phyloP scores from a whole-genome alignment of 2,329 filamentous ascomycete species.

The Clonostachys solani region DNA sequence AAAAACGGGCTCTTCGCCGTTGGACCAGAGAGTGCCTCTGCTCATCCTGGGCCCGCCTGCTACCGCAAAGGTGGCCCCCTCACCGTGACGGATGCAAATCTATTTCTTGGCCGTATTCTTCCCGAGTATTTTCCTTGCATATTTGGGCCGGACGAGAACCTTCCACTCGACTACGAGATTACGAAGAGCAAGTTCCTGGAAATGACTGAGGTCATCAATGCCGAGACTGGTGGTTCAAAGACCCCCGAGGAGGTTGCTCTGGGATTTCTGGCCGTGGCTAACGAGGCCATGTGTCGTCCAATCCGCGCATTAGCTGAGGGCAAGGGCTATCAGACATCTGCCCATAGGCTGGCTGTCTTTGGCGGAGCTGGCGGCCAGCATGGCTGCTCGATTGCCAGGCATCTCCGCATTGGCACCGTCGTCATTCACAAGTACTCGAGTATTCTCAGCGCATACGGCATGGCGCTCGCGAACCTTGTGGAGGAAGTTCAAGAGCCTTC shows the following conservation, averaged over 20 bases:
- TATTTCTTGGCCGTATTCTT: slow-evolving; percentile 55
- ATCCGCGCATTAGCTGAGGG: slow-evolving; percentile 58
- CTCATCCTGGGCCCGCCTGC: slow-evolving; percentile 66
- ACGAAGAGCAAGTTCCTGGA: slow-evolving; percentile 29
- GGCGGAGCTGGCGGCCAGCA: slow-evolving; percentile 71
- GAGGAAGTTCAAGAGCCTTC: slow-evolving; percentile 26
- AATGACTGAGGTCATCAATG: slow-evolving; percentile 35
- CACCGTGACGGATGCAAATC: slow-evolving; percentile 67
- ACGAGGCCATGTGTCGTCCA: slow-evolving; percentile 71
- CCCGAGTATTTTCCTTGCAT: slow-evolving; percentile 73
- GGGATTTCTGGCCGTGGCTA: slow-evolving; percentile 66
- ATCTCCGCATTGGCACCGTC: slow-evolving; percentile 30
- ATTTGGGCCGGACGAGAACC: slow-evolving; percentile 83
- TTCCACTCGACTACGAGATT: slow-evolving; percentile 66
- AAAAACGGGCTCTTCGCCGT: slow-evolving; percentile 66
- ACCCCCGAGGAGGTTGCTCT: slow-evolving; percentile 27
- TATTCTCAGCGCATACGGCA: slow-evolving; percentile 36
- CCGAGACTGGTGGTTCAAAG: slow-evolving; percentile 17
- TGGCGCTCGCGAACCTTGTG: slow-evolving; percentile 32
- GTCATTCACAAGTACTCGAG: slow-evolving; percentile 34
- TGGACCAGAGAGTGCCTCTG: slow-evolving; percentile 66
- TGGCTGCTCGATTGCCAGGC: slow-evolving; percentile 31
- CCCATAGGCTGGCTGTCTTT: slow-evolving; percentile 33
- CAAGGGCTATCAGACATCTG: slow-evolving; percentile 19
- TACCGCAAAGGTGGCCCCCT: slow-evolving; percentile 66